Evolutionary conservation across 176 grass and related monocot species (phyloP).

Genomic region (Cenchrus fungigraminus): DNA sequence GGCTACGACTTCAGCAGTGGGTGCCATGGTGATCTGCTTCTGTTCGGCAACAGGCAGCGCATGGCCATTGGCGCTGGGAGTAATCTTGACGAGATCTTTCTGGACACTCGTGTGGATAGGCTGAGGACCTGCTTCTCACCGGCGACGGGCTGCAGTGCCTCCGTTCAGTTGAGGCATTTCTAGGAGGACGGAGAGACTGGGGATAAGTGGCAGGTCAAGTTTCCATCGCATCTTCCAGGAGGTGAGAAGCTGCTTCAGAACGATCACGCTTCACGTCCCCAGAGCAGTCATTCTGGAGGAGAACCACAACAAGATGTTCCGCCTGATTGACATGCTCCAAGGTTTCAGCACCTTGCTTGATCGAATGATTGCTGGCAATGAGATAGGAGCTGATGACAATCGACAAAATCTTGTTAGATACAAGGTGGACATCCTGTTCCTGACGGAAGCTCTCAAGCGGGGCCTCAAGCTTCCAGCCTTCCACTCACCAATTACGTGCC

Average conservation of each 20-base stretch:
- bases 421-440: not conserved
- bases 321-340: slow-evolving; percentile 41
- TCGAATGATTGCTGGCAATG: not conserved
- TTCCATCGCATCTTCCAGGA: slow-evolving; percentile 32
- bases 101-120: too few relatives aligned
- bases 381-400: not conserved
- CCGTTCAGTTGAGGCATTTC: too few relatives aligned
- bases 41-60: too few relatives aligned
- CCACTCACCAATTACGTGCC: not conserved
- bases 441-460: not conserved
- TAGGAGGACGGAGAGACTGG: too few relatives aligned
- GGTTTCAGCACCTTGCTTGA: slow-evolving; percentile 35
- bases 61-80: too few relatives aligned
- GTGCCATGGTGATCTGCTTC: too few relatives aligned
- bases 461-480: slow-evolving; percentile 25
- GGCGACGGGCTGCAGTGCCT: too few relatives aligned
- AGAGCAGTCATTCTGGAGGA: slow-evolving; percentile 26
- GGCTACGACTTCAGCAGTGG: too few relatives aligned
- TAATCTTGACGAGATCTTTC: too few relatives aligned
- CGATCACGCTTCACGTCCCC: slow-evolving; percentile 41
- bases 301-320: slow-evolving; percentile 38
- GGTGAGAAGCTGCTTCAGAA: slow-evolving; percentile 38
- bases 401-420: not conserved
- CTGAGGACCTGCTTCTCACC: too few relatives aligned
- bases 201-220: slow-evolving; percentile 26